phyloP scores from a whole-genome alignment of 345 rosid genomes.

The Pseudoturritis turrita region DNA sequence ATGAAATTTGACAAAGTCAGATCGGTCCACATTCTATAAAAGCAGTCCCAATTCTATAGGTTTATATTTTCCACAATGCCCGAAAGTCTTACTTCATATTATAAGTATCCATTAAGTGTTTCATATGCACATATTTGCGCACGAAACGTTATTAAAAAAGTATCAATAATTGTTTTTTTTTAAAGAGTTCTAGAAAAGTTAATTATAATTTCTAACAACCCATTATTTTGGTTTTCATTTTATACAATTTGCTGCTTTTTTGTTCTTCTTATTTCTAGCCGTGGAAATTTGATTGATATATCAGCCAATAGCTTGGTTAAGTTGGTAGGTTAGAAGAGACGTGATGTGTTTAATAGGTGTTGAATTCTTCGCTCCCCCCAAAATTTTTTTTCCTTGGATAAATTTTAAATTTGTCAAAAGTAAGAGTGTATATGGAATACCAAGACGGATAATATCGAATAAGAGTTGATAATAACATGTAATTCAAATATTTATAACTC shows the following conservation, averaged over 20 bases:
- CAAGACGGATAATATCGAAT: too few species aligned
- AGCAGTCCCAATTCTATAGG: slow-evolving; percentile 30
- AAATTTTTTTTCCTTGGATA: too few species aligned
- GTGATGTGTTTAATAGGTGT: background rate
- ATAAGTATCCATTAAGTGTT: background rate
- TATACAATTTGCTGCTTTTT: background rate
- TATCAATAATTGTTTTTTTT: background rate
- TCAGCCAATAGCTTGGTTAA: background rate
- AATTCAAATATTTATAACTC: too few species aligned
- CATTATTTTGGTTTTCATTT: background rate
- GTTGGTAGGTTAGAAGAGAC: background rate
- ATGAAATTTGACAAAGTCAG: slow-evolving; percentile 21
- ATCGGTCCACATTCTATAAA: slow-evolving; percentile 30
- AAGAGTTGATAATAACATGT: too few species aligned
- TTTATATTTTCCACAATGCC: slow-evolving; percentile 7
- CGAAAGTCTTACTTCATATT: slow-evolving; percentile 12
- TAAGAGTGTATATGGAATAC: too few species aligned
- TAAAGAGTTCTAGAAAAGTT: background rate
- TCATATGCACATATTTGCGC: background rate
- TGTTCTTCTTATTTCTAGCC: too few species aligned
- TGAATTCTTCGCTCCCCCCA: too few species aligned
- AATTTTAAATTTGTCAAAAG: too few species aligned
- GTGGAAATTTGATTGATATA: background rate
- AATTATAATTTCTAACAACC: background rate
- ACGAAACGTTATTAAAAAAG: background rate